Base-by-base conservation (phyloP, 2,329 filamentous ascomycete species). In the Myriangium duriaei region DNA sequence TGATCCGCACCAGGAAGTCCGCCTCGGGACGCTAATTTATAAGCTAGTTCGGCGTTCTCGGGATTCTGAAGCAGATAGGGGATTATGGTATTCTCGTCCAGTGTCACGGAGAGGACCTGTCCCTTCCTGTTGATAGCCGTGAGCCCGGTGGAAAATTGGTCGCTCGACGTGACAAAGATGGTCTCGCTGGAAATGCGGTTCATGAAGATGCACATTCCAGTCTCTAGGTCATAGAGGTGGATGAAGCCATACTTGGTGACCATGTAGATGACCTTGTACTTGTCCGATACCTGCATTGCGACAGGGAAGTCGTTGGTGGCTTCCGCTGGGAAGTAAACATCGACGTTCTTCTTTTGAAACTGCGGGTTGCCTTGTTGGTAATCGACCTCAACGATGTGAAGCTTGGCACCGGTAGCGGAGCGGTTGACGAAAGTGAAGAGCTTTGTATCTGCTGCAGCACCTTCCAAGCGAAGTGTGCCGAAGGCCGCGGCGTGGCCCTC, bases 171-270 rank as follows among this genome's bases (percentile, higher is more conserved):
- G 16, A 88, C 92, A 67, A 98, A 98, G 58, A 98, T 96, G 16
- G 91, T 98, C 58, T 98, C 91, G 68, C 86, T 94, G 21, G 91
- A 98, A 54, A 98, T 98, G 51, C 92, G 81, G 71, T 98, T 98
- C 86, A 98, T 92, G 74, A 95, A 98, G 57, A 98, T 91, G 59
- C 85, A 92, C 10, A 81, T 82, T 42, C 84, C 92, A 5, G 83
- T 91, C 68, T 98, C 92, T 41, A 98, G 76, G 55, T 98, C 92
- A 64, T 98, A 96, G 15, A 98, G 74, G 63, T 98, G 91, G 52
- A 98, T 96, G 65, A 96, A 98, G 37, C 91, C 91, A 55, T 95
- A 98, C 62, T 98, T 98, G 41, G 91, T 98, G 45, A 98, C 85
- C 53, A 98, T 76, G 63, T 95, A 95, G 54, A 98, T 80, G 56